A percentile compares a stretch with the other conserved stretches of the same genome.
Evolutionary conservation across 208 protist genomes (phyloP).

Genomic region (Leishmania tropica): DNA sequence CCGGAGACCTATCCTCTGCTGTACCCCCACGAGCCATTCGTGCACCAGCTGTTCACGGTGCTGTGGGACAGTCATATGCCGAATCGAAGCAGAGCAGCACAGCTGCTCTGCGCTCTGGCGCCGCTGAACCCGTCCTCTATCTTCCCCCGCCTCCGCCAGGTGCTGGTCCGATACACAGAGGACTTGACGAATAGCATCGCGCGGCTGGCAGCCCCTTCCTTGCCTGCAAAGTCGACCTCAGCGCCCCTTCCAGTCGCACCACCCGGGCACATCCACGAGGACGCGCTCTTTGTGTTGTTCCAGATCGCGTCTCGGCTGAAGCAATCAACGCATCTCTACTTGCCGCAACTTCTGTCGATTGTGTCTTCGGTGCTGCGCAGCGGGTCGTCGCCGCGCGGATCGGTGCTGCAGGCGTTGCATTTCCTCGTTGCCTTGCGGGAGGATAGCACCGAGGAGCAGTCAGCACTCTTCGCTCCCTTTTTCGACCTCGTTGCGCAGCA

Average conservation of each 20-base stretch:
- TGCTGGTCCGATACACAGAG: slow-evolving; percentile 54
- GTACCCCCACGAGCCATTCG: slow-evolving; percentile 57
- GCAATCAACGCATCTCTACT: slow-evolving; percentile 29
- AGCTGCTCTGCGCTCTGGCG: slow-evolving; percentile 67
- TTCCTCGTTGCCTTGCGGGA: slow-evolving; percentile 74
- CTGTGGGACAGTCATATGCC: slow-evolving; percentile 69
- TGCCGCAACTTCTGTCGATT: slow-evolving; percentile 31
- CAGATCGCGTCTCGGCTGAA: slow-evolving; percentile 24
- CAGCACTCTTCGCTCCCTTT: slow-evolving; percentile 63
- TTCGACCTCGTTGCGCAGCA: slow-evolving; percentile 62
- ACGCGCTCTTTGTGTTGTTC: slow-evolving; percentile 25
- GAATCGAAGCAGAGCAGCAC: slow-evolving; percentile 62
- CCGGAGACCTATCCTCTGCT: slow-evolving; percentile 68
- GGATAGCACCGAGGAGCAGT: slow-evolving; percentile 63
- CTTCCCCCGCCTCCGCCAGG: slow-evolving; percentile 72
- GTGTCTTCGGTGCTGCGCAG: slow-evolving; percentile 33
- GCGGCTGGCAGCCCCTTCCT: not conserved
- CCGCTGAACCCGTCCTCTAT: slow-evolving; percentile 52
- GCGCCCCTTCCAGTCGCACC: slow-evolving; percentile 35
- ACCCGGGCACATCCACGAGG: slow-evolving; percentile 18
- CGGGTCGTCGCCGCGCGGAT: slow-evolving; percentile 30
- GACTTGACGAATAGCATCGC: slow-evolving; percentile 39
- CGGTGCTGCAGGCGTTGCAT: slow-evolving; percentile 61
- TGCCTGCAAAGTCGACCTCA: slow-evolving; percentile 21
- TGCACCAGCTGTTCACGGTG: slow-evolving; percentile 68